These are phyloP conservation scores for Penicillium sp. DNA, from an alignment of 2,329 filamentous ascomycete genomes.

Conservation along the genomic window DNA sequence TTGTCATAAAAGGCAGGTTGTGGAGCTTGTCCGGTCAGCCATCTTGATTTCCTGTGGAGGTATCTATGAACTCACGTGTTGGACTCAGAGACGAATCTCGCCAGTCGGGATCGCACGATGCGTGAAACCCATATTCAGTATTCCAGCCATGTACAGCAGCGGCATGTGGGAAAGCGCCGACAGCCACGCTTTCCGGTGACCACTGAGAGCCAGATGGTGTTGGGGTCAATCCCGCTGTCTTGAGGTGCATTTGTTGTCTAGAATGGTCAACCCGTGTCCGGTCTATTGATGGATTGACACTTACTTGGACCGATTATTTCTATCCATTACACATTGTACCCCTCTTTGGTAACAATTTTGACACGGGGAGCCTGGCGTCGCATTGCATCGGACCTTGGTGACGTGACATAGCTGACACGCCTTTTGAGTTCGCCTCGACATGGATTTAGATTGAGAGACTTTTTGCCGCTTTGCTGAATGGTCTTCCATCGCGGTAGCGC, in stretches of 20 bases:
- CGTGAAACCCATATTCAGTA: background rate
- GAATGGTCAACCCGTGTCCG: background rate
- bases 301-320: constrained; percentile 1
- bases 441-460: background rate
- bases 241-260: background rate
- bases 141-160: background rate
- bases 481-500: background rate
- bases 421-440: background rate
- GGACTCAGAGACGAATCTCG: background rate
- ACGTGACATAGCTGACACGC: constrained; percentile 10
- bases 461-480: background rate
- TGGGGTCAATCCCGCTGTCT: background rate
- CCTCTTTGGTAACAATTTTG: constrained; percentile 9
- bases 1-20: background rate
- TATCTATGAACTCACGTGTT: background rate
- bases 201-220: background rate
- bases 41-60: background rate
- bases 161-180: background rate
- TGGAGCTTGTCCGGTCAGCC: background rate
- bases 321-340: constrained; percentile 5
- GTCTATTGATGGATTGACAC: background rate
- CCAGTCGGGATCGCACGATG: background rate
- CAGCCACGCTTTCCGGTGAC: background rate
- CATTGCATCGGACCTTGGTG: constrained; percentile 12
- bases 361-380: constrained; percentile 4